Evolutionary conservation across 2,329 filamentous ascomycete genomes (phyloP), one percentile per base, ranked within the genome.

Genomic region (Ophiostoma sp.): DNA sequence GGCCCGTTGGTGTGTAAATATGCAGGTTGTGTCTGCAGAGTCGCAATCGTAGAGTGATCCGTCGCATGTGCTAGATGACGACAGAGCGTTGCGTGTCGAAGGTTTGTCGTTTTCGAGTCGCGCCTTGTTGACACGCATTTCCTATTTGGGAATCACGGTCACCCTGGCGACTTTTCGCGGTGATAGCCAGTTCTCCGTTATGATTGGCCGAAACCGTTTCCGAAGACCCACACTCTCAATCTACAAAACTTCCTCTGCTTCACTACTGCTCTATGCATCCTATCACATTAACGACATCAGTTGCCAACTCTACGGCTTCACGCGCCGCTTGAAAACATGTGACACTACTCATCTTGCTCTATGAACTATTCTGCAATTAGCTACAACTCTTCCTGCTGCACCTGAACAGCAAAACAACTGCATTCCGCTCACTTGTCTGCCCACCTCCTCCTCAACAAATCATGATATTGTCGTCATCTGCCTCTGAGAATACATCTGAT

Each of bases 381-480:
- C 7, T 8, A n/a, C 40, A 9, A n/a, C 40, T 9, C 11, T 14
- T n/a, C 18, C 7, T 4, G 27, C 55, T 38, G 55, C 27, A 11
- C 12, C 38, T 60, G 55, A 64, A 4, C 41, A 7, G 5, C 14
- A 8, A 64, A 45, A 2, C 62, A 64, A 40, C 40, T n/a, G 62
- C 62, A 64, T 9, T 64, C 18, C n/a, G n/a, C 62, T 64, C 62
- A 4, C n/a, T 44, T 42, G 41, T 8, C 49, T 11, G 27, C 5
- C 64, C 42, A 1, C 52, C 38, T 63, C 18, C 11, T 6, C 65
- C 11, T 5, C 64, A 67, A 63, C 55, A 66, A 69, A 69, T n/a
- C 45, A 71, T 68, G 66, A 70, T 14, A 49, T 47, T 60, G 60
- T 62, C 42, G 58, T 36, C 49, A 45, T 42, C 9, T 27, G 14